Conservation (phyloP, 2,329 filamentous ascomycete genomes). For the Magnaporthiopsis rhizophila region DNA sequence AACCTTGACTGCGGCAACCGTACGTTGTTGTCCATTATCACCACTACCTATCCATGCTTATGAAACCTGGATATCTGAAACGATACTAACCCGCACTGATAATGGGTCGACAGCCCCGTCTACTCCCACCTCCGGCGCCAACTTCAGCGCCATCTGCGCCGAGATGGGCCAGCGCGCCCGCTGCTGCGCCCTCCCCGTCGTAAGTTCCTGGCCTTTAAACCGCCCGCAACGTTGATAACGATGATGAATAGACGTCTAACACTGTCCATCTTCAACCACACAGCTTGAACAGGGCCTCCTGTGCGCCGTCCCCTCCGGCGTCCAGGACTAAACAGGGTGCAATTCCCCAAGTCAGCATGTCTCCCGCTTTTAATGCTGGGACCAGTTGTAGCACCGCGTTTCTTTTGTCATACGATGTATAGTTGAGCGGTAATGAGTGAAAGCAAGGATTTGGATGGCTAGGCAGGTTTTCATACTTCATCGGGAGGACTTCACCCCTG, state of each 20-base stretch:
- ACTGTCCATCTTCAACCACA: neutral
- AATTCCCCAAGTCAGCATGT: neutral
- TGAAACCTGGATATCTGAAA: too few species aligned
- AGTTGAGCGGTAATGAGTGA: neutral
- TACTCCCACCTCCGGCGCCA: slow-evolving; percentile 13
- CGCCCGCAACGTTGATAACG: too few species aligned
- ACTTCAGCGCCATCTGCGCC: slow-evolving; percentile 32
- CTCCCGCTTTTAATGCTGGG: neutral
- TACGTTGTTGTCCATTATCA: slow-evolving; percentile 24
- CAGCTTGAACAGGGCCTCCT: slow-evolving; percentile 25
- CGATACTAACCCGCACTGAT: neutral
- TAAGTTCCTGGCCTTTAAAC: slow-evolving; percentile 10
- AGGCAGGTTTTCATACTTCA: neutral
- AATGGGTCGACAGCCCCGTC: slow-evolving; percentile 11
- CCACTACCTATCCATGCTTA: neutral
- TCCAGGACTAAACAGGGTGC: slow-evolving; percentile 9
- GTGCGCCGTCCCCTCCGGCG: slow-evolving; percentile 23
- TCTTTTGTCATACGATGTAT: neutral
- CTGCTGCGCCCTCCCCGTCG: slow-evolving; percentile 48
- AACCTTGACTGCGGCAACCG: slow-evolving; percentile 48
- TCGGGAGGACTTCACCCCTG: neutral
- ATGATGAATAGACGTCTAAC: neutral
- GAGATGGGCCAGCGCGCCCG: slow-evolving; percentile 44
- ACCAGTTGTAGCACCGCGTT: neutral
- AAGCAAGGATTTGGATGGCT: neutral